Evolutionary conservation across 805 yeast genomes (phyloP), one percentile per base, ranked within the genome.

Genomic region (Metschnikowia shivogae): DNA sequence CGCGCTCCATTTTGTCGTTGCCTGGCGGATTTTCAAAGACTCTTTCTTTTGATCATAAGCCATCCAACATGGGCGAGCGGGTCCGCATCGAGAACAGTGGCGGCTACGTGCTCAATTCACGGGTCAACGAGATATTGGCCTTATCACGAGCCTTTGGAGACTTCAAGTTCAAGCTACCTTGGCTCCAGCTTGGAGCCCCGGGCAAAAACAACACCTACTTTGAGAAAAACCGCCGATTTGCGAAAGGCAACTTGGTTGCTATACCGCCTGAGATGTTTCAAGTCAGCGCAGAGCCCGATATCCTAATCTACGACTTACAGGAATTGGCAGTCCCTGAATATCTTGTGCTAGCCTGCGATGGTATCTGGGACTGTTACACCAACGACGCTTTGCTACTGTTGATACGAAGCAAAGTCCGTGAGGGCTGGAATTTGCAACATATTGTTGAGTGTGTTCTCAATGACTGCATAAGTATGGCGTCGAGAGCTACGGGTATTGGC

Each of bases 401-500:
- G 30, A 76, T 86, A 29, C 70, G 88, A 55, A 77, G 78, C 49
- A 77, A 81, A 50, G 62, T 85, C 43, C 68, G 77, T 0, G 54
- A 76, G 27, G 89, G 86, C 1, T 72, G 80, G 63, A 74, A 71
- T 46, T 61, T 84, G 19, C 78, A 81, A 35, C 80, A 77, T 36
- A 81, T 84, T 19, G 72, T 77, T 14, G 82, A 81, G 42, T 72
- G 74, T 44, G 61, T 85, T 2, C 62, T 86, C 43, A 86, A 84
- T 52, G 81, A 78, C 49, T 81, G 89, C 45, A 74, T 86, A 42
- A 73, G 79, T 6, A 78, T 81, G 76, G 90, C 92, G 1, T 78
- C 83, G 52, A 81, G 84, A 30, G 72, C 76, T 27, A 86, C 92
- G 0, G 93, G 93, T 2, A 77, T 84, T 22, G 95, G 95, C 1